Evolutionary conservation across 495 filamentous ascomycete genomes (phyloP).

Genomic region (Penicillium coffeae): DNA sequence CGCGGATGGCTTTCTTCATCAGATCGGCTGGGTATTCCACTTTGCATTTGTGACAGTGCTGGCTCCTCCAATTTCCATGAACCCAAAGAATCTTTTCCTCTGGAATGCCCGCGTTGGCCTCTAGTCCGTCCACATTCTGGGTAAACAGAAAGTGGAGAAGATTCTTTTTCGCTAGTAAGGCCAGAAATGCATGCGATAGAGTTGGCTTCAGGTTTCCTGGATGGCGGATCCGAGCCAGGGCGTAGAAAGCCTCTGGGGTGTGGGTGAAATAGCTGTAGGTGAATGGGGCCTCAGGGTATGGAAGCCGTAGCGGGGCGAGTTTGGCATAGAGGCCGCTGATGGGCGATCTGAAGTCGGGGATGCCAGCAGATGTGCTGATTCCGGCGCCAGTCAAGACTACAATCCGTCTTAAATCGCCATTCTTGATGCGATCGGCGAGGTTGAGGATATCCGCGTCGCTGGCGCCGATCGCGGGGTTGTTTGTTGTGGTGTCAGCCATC

Average conservation of each 20-base stretch:
- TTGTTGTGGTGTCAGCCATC: background rate
- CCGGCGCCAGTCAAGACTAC: conserved; percentile 28
- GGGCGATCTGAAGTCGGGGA: conserved; percentile 76
- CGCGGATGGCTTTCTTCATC: conserved; percentile 61
- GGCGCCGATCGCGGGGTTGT: background rate
- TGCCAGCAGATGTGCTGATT: conserved; percentile 58
- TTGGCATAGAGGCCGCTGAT: conserved; percentile 77
- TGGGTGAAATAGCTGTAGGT: conserved; percentile 74
- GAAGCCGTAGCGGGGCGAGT: conserved; percentile 70
- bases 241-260: conserved; percentile 82
- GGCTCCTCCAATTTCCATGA: conserved; percentile 81
- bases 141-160: conserved; percentile 78
- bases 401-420: conserved; percentile 15
- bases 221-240: conserved; percentile 76
- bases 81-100: conserved; percentile 70
- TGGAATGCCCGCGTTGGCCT: conserved; percentile 75
- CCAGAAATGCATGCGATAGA: conserved; percentile 69
- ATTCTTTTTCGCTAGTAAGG: conserved; percentile 62
- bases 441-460: conserved; percentile 1
- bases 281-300: conserved; percentile 69
- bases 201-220: conserved; percentile 77
- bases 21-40: conserved; percentile 55
- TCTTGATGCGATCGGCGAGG: conserved; percentile 18
- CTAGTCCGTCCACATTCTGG: conserved; percentile 89
- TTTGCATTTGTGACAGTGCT: conserved; percentile 78